These are phyloP conservation scores for Lophiostoma macrostomum DNA, from an alignment of 495 filamentous ascomycete species.

Conservation along the genomic window DNA sequence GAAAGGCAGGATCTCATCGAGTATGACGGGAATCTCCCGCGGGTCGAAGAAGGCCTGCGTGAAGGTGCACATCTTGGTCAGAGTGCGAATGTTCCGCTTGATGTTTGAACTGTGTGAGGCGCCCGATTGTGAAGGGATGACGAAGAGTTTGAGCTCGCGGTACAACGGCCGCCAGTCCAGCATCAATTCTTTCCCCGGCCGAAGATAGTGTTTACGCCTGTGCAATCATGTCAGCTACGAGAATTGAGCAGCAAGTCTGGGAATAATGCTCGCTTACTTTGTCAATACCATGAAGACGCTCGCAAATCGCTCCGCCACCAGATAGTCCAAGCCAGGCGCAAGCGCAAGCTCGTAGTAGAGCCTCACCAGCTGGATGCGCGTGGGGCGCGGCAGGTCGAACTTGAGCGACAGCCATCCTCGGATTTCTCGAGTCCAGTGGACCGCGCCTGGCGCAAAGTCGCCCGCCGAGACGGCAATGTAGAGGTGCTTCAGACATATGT, in stretches of 20 bases:
- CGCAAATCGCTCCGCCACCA: conserved; percentile 82
- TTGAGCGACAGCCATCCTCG: conserved; percentile 93
- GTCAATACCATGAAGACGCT: conserved; percentile 95
- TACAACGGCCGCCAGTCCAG: conserved; percentile 92
- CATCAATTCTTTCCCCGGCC: conserved; percentile 79
- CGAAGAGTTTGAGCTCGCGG: conserved; percentile 84
- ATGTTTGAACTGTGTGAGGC: conserved; percentile 57
- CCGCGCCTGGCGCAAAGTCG: conserved; percentile 88
- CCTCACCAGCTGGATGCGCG: conserved; percentile 77
- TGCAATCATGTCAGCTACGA: conserved; percentile 30
- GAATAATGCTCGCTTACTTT: conserved; percentile 61
- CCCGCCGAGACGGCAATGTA: conserved; percentile 88
- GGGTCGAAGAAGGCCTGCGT: conserved; percentile 91
- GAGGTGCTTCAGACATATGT: conserved; percentile 85
- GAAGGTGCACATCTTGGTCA: conserved; percentile 86
- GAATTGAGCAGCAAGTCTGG: neutral
- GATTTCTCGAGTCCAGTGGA: conserved; percentile 97
- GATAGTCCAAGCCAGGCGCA: conserved; percentile 80
- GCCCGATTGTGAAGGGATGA: conserved; percentile 75
- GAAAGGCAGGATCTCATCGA: conserved; percentile 93
- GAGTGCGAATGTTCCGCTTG: conserved; percentile 67
- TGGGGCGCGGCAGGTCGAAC: conserved; percentile 84
- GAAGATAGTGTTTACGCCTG: conserved; percentile 93
- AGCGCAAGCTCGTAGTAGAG: conserved; percentile 93
- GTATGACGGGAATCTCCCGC: conserved; percentile 74